These are phyloP conservation scores for Tetrapisispora namnaoensis DNA, from an alignment of 805 yeast species.

Conservation along the genomic window DNA sequence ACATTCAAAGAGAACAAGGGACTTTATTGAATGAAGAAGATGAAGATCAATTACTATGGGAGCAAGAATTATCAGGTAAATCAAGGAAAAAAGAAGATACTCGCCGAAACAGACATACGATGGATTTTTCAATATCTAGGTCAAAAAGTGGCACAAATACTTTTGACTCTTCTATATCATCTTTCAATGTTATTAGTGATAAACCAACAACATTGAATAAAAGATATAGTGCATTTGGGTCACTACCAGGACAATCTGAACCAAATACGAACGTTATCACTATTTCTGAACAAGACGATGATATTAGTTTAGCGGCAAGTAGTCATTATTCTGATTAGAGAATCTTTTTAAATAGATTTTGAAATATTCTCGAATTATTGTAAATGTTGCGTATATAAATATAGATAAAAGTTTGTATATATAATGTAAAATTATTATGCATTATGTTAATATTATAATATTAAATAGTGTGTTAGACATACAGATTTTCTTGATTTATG, in stretches of 20 bases:
- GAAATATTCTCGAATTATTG: no score
- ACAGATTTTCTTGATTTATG: background rate
- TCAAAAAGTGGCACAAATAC: background rate
- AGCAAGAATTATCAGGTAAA: constrained; percentile 12
- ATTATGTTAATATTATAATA: background rate
- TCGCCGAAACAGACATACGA: constrained; percentile 1
- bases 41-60: constrained; percentile 26
- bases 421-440: background rate
- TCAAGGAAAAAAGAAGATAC: background rate
- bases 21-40: constrained; percentile 21
- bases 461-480: background rate
- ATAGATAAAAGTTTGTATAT: background rate
- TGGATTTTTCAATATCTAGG: background rate
- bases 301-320: constrained; percentile 3
- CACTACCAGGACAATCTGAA: background rate
- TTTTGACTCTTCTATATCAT: background rate
- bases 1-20: constrained; percentile 41
- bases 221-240: constrained; percentile 1
- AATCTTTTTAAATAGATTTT: background rate
- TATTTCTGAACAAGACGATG: background rate
- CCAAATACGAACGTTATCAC: background rate
- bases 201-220: background rate
- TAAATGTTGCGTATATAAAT: background rate
- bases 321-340: constrained; percentile 3
- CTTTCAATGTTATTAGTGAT: constrained; percentile 1